Conservation (phyloP, 768 basidiomycete species). For the Suillus decipiens region DNA sequence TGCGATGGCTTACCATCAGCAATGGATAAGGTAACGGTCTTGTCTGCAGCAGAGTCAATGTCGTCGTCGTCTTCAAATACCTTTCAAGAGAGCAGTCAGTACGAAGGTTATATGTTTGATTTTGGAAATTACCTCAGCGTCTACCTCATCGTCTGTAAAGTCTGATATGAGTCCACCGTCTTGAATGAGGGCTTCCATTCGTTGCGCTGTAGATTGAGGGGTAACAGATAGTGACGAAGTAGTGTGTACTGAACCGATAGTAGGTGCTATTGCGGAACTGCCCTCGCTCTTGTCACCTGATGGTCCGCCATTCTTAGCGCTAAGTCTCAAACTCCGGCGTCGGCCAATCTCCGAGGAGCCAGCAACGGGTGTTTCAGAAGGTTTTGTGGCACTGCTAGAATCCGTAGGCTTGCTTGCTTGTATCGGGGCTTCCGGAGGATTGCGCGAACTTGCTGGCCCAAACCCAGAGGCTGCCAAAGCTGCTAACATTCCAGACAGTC, state of each 20-base stretch:
- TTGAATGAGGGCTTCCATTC: slow-evolving; percentile 55
- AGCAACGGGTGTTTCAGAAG: slow-evolving; percentile 30
- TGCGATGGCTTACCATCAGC: slow-evolving; percentile 60
- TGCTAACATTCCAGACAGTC: slow-evolving; percentile 89
- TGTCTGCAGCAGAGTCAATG: slow-evolving; percentile 71
- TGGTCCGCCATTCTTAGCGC: slow-evolving; percentile 57
- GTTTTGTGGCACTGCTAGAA: slow-evolving; percentile 32
- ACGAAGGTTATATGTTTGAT: slow-evolving; percentile 3
- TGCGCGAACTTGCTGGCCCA: slow-evolving; percentile 45
- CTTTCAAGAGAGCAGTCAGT: slow-evolving; percentile 32
- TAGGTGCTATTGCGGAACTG: slow-evolving; percentile 17
- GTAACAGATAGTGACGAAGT: slow-evolving; percentile 30
- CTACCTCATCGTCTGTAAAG: slow-evolving; percentile 84
- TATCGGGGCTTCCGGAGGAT: slow-evolving; percentile 35
- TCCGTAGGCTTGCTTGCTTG: slow-evolving; percentile 19
- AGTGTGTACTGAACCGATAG: slow-evolving; percentile 19
- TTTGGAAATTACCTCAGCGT: slow-evolving; percentile 57
- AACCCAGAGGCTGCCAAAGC: slow-evolving; percentile 79
- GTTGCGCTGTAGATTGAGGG: slow-evolving; percentile 19
- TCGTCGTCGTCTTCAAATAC: slow-evolving; percentile 90
- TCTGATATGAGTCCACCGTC: slow-evolving; percentile 71
- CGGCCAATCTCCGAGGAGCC: slow-evolving; percentile 50
- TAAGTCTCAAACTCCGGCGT: slow-evolving; percentile 82
- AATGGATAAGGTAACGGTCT: slow-evolving; percentile 83
- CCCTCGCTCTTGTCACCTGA: slow-evolving; percentile 19